Base-by-base conservation (phyloP, 192 early-diverging fungal genomes). In the Nowakowskiella sp. region DNA sequence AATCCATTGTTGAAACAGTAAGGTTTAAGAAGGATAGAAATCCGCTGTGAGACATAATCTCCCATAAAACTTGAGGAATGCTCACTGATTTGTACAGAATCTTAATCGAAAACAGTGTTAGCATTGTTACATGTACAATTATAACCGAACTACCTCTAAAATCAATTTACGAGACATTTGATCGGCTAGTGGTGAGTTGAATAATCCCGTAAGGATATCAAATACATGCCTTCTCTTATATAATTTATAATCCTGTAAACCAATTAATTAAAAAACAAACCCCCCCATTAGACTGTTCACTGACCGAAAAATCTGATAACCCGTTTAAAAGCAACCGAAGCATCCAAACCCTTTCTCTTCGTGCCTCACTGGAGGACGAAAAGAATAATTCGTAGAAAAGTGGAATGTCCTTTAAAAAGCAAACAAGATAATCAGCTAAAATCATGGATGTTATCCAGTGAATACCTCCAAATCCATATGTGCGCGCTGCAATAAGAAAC, bases 361-460 rank as follows among this genome's bases (percentile, higher is more conserved):
- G 74, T 58, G 68, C 74, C 22, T 76, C 68, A 0, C 71, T 66
- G 2, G 82, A 72, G 0, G 77, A 66, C 6, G 88, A 84, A 56
- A 83, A 79, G 53, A 92, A 86, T 51, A 92, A 53, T 27, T 62
- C 73, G 44, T 89, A 85, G 58, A 90, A 90, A 75, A 92, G 78
- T 3, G 89, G 89, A 8, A 90, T 70, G 70, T 92, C 87, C 70
- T 78, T 53, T 44, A 42, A 19, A 25, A 8, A 64, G n/a, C 29
- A 43, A 44, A 33, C 54, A 33, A 3, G 22, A 22, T 33, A 9
- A 5, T 30, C 9, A 8, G 13, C 9, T 48, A 42, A 44, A 21
- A 3, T 9, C 9, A 63, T 36, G 30, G 39, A 21, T 34, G 23
- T 8, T 3, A 4, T 8, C 39, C 47, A 28, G 49, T 33, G 26